Percentiles rank a stretch among this genome's conserved stretches.
Evolutionary conservation across 768 basidiomycete genomes (phyloP).

Genomic region (Nidula microcarpa): DNA sequence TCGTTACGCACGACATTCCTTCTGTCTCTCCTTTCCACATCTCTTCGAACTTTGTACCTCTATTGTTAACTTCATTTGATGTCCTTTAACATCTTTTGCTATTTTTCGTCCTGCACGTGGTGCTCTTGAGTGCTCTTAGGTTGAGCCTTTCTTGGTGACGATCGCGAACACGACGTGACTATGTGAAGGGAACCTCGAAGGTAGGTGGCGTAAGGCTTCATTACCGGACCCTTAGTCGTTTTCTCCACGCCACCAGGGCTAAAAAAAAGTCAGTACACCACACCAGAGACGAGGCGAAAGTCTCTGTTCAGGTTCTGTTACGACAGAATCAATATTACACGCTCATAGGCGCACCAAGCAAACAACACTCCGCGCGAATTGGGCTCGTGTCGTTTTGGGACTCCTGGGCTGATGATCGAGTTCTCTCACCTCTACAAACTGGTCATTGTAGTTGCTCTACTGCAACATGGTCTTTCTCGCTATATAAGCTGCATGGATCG

Average conservation of each 20-base stretch:
- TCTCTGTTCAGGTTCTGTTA: neutral
- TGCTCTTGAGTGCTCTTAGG: neutral
- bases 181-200: no score
- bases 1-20: neutral
- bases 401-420: neutral
- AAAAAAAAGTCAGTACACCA: no score
- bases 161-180: neutral
- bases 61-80: neutral
- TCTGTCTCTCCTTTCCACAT: neutral
- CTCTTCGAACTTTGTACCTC: neutral
- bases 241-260: no score
- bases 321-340: neutral
- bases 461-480: no score
- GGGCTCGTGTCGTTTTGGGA: neutral
- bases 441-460: no score
- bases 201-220: no score
- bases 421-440: neutral
- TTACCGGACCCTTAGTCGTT: no score
- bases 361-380: neutral
- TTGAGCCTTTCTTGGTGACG: neutral
- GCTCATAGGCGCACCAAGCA: neutral
- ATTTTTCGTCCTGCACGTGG: neutral
- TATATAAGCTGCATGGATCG: no score
- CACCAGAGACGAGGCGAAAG: neutral
- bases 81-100: neutral